These are phyloP conservation scores for Botrytis paeoniae DNA, from an alignment of 2,329 filamentous ascomycete species.

Conservation along the genomic window DNA sequence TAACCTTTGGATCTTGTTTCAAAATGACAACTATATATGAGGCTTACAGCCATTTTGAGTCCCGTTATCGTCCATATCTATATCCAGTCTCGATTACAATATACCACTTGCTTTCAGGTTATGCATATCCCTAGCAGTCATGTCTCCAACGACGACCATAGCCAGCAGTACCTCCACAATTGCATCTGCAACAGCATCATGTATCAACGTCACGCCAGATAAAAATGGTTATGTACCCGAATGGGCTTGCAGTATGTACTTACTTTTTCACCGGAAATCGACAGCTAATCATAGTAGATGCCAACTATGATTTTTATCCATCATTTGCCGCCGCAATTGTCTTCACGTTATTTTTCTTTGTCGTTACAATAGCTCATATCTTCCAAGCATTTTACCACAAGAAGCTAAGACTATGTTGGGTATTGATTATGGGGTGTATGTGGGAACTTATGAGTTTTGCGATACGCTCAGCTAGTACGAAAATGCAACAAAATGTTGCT, in stretches of 20 bases:
- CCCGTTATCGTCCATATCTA: neutral
- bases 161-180: neutral
- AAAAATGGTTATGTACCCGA: constrained; percentile 32
- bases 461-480: constrained; percentile 42
- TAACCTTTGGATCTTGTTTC: neutral
- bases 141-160: neutral
- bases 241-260: constrained; percentile 34
- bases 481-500: constrained; percentile 37
- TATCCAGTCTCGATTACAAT: neutral
- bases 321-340: constrained; percentile 40
- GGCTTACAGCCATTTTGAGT: too few relatives aligned
- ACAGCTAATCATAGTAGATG: constrained; percentile 22
- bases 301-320: constrained; percentile 40
- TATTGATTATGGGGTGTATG: constrained; percentile 44
- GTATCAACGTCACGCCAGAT: neutral
- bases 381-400: constrained; percentile 40
- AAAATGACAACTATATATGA: neutral
- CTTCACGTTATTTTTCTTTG: constrained; percentile 40
- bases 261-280: neutral
- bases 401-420: constrained; percentile 42
- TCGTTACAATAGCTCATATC: constrained; percentile 37
- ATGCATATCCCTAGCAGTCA: neutral
- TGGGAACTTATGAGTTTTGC: constrained; percentile 46
- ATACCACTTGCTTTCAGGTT: neutral
- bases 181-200: neutral